These are phyloP conservation scores for Candida vartiovaarae DNA, from an alignment of 805 yeast species.

Conservation along the genomic window DNA sequence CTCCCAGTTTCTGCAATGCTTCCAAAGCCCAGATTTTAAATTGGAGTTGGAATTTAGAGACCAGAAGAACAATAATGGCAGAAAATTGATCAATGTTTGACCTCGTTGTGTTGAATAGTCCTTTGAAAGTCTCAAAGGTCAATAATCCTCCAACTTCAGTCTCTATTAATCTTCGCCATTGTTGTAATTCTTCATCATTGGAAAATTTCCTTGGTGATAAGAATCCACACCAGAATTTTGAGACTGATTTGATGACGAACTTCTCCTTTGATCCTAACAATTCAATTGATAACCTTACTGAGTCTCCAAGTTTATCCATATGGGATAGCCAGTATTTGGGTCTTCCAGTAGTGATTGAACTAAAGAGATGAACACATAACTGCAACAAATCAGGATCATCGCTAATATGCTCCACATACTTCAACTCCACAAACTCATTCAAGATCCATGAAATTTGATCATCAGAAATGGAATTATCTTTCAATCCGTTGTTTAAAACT, in stretches of 20 bases:
- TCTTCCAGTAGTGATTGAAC: constrained; percentile 39
- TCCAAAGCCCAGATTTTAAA: constrained; percentile 42
- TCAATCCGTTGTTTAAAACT: constrained; percentile 15
- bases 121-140: constrained; percentile 31
- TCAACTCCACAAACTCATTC: constrained; percentile 13
- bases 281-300: constrained; percentile 23
- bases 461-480: constrained; percentile 6
- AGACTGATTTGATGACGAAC: constrained; percentile 40
- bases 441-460: constrained; percentile 12
- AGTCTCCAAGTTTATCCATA: constrained; percentile 23
- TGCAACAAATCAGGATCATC: constrained; percentile 57
- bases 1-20: constrained; percentile 23
- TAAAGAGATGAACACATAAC: constrained; percentile 42
- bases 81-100: constrained; percentile 56
- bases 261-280: constrained; percentile 38
- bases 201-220: constrained; percentile 41
- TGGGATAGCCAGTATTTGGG: constrained; percentile 42
- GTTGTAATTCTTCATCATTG: constrained; percentile 31
- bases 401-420: constrained; percentile 23
- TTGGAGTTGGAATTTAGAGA: constrained; percentile 42
- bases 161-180: constrained; percentile 25
- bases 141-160: constrained; percentile 23
- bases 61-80: constrained; percentile 40
- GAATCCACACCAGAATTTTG: constrained; percentile 47
- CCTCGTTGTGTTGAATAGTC: constrained; percentile 44